A percentile compares a stretch with the other conserved stretches of the same genome.
Conservation (phyloP, 768 basidiomycete genomes). For the Auriscalpium vulgare region DNA sequence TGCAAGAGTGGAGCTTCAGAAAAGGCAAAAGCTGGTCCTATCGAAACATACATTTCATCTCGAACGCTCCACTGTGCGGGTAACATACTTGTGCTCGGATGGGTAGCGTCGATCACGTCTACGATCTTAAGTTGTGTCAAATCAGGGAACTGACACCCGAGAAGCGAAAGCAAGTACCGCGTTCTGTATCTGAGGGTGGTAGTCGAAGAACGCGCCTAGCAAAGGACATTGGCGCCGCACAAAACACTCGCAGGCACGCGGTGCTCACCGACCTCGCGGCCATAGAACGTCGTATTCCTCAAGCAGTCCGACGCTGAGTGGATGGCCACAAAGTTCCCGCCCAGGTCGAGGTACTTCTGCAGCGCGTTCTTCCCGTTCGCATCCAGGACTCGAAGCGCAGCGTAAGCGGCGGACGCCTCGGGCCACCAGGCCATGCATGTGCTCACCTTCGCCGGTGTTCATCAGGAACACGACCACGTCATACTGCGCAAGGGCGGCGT, state of each 20-base stretch:
- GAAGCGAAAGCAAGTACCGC: conserved; percentile 26
- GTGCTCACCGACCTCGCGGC: conserved; percentile 30
- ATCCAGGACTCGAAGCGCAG: conserved; percentile 30
- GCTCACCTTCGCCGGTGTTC: conserved; percentile 37
- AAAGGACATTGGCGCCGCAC: neutral
- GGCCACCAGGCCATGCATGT: too few relatives aligned
- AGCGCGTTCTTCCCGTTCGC: conserved; percentile 31
- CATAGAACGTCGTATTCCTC: conserved; percentile 32
- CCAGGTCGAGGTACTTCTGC: conserved; percentile 33
- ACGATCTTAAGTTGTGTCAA: conserved; percentile 22
- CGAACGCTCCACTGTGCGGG: conserved; percentile 26
- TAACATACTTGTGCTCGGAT: conserved; percentile 35
- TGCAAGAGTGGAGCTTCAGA: conserved; percentile 3
- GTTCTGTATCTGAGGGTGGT: conserved; percentile 35
- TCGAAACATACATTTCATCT: conserved; percentile 28
- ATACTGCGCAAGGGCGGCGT: conserved; percentile 30
- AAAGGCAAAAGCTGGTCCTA: conserved; percentile 16
- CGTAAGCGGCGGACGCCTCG: neutral
- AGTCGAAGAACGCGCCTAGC: conserved; percentile 37
- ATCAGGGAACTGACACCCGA: neutral
- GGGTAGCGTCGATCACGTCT: conserved; percentile 31
- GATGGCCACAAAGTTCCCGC: conserved; percentile 38
- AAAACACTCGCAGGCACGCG: neutral
- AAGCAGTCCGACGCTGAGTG: conserved; percentile 39
- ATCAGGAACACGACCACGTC: conserved; percentile 39